These are phyloP conservation scores for Aspergillus floridensis DNA, from an alignment of 2,329 filamentous ascomycete species.

Conservation along the genomic window DNA sequence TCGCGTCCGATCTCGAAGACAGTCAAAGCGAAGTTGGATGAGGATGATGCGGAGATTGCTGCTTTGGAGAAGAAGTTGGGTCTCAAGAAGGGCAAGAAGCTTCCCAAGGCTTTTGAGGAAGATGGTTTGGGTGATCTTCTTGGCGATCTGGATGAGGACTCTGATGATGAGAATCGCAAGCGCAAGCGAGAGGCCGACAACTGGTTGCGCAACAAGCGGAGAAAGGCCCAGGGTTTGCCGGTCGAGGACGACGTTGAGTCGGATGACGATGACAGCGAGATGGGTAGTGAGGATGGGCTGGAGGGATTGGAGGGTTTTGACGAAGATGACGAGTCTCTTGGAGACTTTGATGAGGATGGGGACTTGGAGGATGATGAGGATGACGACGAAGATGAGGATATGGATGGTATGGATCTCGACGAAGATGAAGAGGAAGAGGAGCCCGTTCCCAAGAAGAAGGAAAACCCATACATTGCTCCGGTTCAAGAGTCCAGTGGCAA, in stretches of 20 bases:
- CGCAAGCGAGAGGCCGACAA: slow-evolving; percentile 64
- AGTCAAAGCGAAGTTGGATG: slow-evolving; percentile 64
- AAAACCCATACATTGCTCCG: slow-evolving; percentile 89
- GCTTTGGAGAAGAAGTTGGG: slow-evolving; percentile 85
- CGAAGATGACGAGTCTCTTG: slow-evolving; percentile 17
- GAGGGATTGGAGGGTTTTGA: slow-evolving; percentile 35
- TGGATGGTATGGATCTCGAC: background rate
- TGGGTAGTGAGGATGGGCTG: slow-evolving; percentile 26
- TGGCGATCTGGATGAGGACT: slow-evolving; percentile 60
- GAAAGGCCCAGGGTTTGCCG: slow-evolving; percentile 46
- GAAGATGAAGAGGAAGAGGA: slow-evolving; percentile 36
- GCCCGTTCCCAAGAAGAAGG: slow-evolving; percentile 52
- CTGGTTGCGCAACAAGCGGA: slow-evolving; percentile 59
- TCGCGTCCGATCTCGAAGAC: slow-evolving; percentile 31
- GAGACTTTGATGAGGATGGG: slow-evolving; percentile 24
- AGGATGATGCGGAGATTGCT: slow-evolving; percentile 87
- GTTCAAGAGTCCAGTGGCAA: slow-evolving; percentile 42
- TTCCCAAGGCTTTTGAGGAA: slow-evolving; percentile 71
- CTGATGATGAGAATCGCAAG: slow-evolving; percentile 50
- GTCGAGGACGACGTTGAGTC: slow-evolving; percentile 21
- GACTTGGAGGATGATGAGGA: slow-evolving; percentile 27
- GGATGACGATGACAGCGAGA: slow-evolving; percentile 29
- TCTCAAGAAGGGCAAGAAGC: slow-evolving; percentile 70
- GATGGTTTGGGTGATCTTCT: slow-evolving; percentile 81
- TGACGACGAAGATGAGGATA: slow-evolving; percentile 43